Percentiles rank a stretch among this genome's conserved stretches.
phyloP scores from a whole-genome alignment of 1,284 basidiomycete species.

The Athelia sp. region DNA sequence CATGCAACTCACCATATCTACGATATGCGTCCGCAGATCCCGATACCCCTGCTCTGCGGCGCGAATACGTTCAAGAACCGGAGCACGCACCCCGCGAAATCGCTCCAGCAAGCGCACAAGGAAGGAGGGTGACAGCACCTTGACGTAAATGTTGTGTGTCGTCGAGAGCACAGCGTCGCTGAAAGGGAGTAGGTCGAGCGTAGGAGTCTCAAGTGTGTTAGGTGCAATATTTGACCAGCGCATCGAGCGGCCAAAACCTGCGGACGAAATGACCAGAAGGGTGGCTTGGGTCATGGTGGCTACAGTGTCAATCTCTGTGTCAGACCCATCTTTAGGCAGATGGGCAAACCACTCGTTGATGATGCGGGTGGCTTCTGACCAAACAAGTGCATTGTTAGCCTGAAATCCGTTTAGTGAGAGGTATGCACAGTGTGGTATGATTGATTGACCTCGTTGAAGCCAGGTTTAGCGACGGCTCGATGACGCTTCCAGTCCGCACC shows the following conservation, averaged over 20 bases:
- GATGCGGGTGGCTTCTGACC: constrained; percentile 34
- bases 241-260: constrained; percentile 34
- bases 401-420: constrained; percentile 9
- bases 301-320: constrained; percentile 21
- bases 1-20: constrained; percentile 31
- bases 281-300: constrained; percentile 28
- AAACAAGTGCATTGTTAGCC: constrained; percentile 41
- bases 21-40: constrained; percentile 31
- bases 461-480: constrained; percentile 32
- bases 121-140: constrained; percentile 26
- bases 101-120: constrained; percentile 28
- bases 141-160: constrained; percentile 23
- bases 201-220: constrained; percentile 24
- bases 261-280: constrained; percentile 35
- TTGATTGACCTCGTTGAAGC: constrained; percentile 32
- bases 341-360: constrained; percentile 38
- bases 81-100: constrained; percentile 24
- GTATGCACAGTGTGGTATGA: neutral
- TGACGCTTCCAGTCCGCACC: constrained; percentile 40
- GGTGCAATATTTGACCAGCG: constrained; percentile 24
- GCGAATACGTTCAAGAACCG: neutral
- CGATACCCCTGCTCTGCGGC: constrained; percentile 25
- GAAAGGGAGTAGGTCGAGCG: constrained; percentile 28
- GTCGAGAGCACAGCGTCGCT: constrained; percentile 26
- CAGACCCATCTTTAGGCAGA: constrained; percentile 12